These are phyloP conservation scores for Komagataella pseudopastoris DNA, from an alignment of 805 yeast genomes.

Conservation along the genomic window DNA sequence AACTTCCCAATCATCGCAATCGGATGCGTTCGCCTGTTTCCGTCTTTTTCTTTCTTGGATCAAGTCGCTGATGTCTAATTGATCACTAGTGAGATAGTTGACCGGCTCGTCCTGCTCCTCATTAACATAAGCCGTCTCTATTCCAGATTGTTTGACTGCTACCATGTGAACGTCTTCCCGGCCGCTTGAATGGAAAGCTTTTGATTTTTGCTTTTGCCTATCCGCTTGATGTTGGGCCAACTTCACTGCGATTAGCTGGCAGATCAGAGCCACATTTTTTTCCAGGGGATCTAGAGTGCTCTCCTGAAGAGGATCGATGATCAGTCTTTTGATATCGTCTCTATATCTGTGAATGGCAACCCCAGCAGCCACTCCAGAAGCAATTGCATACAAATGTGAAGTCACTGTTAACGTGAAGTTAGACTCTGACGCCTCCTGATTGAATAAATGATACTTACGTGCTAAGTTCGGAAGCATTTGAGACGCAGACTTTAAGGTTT, in stretches of 20 bases:
- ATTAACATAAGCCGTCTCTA: neutral
- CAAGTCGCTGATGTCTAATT: conserved; percentile 3
- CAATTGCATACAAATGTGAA: conserved; percentile 12
- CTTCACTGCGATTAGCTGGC: neutral
- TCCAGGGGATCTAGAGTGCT: conserved; percentile 8
- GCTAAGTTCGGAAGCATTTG: neutral
- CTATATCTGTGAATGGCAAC: conserved; percentile 10
- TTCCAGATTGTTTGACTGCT: neutral
- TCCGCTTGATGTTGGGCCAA: neutral
- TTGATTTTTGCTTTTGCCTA: neutral
- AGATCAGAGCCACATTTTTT: neutral
- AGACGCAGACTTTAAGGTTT: neutral
- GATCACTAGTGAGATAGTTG: neutral
- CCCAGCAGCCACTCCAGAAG: conserved; percentile 14
- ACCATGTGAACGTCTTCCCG: neutral
- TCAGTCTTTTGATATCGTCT: conserved; percentile 7
- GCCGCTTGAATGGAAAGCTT: neutral
- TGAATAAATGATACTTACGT: neutral
- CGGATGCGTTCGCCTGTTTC: neutral
- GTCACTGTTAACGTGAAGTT: conserved; percentile 1
- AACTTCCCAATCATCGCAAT: neutral
- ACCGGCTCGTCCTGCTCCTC: neutral
- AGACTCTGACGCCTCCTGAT: neutral
- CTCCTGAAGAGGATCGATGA: conserved; percentile 13
- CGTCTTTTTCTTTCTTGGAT: conserved; percentile 2